Conservation (phyloP, 371 early-diverging fungal genomes). For the Umbelopsis sp. region DNA sequence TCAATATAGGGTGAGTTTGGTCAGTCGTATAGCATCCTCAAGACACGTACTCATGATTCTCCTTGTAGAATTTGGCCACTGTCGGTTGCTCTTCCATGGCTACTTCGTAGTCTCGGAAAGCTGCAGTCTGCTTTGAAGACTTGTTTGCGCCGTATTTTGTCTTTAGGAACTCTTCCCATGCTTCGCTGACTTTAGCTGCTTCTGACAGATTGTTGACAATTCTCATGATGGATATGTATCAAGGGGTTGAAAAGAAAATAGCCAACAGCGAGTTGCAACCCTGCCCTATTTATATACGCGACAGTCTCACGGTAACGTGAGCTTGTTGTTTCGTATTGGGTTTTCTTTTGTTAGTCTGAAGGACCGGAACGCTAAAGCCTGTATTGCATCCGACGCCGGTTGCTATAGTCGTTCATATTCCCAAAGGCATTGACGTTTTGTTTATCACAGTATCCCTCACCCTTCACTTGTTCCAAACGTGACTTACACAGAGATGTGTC, state of each 20-base stretch:
- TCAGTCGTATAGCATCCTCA: too few species aligned
- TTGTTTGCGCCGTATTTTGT: conserved; percentile 35
- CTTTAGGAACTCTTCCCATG: conserved; percentile 39
- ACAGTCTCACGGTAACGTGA: conserved; percentile 1
- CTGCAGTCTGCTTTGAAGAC: conserved; percentile 25
- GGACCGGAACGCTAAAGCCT: too few species aligned
- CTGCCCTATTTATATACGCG: neutral
- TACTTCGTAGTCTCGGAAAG: conserved; percentile 33
- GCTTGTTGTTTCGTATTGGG: neutral
- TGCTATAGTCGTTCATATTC: too few species aligned
- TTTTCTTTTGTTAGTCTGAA: neutral
- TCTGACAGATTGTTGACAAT: conserved; percentile 26
- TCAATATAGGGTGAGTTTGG: neutral
- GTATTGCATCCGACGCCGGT: too few species aligned
- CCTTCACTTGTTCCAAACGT: neutral
- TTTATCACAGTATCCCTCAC: neutral
- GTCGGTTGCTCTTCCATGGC: conserved; percentile 33
- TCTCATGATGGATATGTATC: conserved; percentile 16
- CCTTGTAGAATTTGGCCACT: conserved; percentile 39
- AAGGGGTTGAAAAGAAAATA: neutral
- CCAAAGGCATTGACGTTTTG: too few species aligned
- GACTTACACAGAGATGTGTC: neutral
- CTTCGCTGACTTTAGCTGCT: conserved; percentile 33
- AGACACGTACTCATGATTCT: conserved; percentile 33
- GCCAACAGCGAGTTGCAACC: neutral